Base-by-base conservation (phyloP, 208 protist species). In the Crithidia expoeki region DNA sequence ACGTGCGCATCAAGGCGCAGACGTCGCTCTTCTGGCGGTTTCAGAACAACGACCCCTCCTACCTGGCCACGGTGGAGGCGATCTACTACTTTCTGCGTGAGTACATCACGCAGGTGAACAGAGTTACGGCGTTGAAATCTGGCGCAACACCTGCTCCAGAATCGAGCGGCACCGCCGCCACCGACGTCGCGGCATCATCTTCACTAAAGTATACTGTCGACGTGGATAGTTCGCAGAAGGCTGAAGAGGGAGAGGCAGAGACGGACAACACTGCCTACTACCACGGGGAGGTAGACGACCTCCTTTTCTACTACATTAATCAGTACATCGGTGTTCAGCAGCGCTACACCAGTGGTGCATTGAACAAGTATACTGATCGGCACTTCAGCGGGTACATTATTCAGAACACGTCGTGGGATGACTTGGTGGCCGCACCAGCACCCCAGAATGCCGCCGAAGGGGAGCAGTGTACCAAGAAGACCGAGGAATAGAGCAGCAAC, bases 251-350 rank as follows among this genome's bases (percentile, higher is more conserved):
- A 0, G 36, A 25, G 23, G 50, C 4, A 12, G 50, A 47, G 1
- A 50, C 25, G 2, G 27, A 57, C 52, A 32, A 17, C 27, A 59
- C 63, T 14, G 32, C 27, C 4, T 87, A 75, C 53, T 98, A 98
- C 73, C 64, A 90, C 57, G 94, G 92, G 17, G 85, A 97, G 59
- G 95, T 97, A n/a, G 95, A 98, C 60, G 90, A 98, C 78, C 68
- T 98, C n/a, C 85, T 98, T n/a, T 96, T 88, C 50, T 97, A 95
- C 86, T 98, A 96, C 76, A 90, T 96, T 38, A 90, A 98, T 76
- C 90, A 98, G 75, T 98, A 97, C 81, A 86, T 96, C 64, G 79
- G 79, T 28, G 94, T 98, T 16, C 97, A 98, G 75, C 69, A 86
- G 64, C 72, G 79, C 11, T 98, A 98, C 80, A 72, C 59, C 21